Evolutionary conservation across 2,329 filamentous ascomycete species (phyloP).

Genomic region (Albophoma yamanashiensis): DNA sequence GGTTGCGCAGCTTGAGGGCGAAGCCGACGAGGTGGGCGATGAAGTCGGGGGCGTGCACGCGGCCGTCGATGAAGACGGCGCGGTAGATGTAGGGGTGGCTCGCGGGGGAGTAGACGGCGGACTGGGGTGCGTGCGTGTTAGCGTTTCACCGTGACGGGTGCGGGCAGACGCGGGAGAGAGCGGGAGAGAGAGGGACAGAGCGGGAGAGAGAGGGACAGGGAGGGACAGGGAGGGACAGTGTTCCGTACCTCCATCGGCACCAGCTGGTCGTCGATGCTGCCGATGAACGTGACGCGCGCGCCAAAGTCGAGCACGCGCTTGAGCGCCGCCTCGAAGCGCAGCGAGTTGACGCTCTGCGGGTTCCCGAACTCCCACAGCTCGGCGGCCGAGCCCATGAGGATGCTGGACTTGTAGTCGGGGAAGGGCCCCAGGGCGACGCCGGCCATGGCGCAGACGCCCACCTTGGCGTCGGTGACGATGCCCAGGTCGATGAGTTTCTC

Average conservation of each 20-base stretch:
- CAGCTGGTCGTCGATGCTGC: conserved; percentile 93
- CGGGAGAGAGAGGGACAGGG: too few species aligned
- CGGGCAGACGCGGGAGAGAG: background rate
- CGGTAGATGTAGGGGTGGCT: conserved; percentile 89
- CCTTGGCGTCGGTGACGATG: conserved; percentile 62
- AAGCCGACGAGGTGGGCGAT: conserved; percentile 89
- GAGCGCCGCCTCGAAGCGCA: conserved; percentile 67
- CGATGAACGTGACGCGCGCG: conserved; percentile 75
- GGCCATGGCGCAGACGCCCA: conserved; percentile 83
- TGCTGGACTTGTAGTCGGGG: conserved; percentile 77
- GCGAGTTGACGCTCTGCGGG: conserved; percentile 69
- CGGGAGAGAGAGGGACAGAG: too few species aligned
- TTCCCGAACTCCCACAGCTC: conserved; percentile 93
- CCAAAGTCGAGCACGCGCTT: conserved; percentile 67
- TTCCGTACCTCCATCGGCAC: conserved; percentile 71
- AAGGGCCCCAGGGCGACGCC: conserved; percentile 93
- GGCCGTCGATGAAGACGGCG: conserved; percentile 90
- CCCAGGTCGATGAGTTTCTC: conserved; percentile 88
- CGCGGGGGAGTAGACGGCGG: conserved; percentile 75
- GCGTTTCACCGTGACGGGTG: background rate
- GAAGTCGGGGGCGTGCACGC: conserved; percentile 87
- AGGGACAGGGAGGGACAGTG: too few species aligned
- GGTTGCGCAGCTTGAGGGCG: conserved; percentile 83
- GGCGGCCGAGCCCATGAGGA: conserved; percentile 82
- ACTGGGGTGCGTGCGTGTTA: conserved; percentile 32